phyloP scores from a whole-genome alignment of 2,329 filamentous ascomycete genomes.

The Fusarium sp. region DNA sequence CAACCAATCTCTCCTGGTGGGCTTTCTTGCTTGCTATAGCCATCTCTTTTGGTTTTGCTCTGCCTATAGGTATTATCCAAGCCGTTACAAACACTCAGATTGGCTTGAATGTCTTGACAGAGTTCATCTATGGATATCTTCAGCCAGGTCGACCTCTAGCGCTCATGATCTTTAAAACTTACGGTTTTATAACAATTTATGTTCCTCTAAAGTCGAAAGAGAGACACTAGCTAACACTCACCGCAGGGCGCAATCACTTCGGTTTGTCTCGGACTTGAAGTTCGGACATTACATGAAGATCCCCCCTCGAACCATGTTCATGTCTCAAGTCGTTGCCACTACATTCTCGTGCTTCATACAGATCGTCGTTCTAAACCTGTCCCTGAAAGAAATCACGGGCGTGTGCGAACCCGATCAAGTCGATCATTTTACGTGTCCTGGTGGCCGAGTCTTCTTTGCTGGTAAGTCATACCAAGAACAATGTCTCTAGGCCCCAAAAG shows the following conservation, averaged over 20 bases:
- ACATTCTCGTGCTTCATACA: slow-evolving; percentile 75
- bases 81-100: slow-evolving; percentile 77
- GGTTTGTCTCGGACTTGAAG: slow-evolving; percentile 74
- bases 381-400: slow-evolving; percentile 68
- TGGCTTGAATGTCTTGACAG: slow-evolving; percentile 78
- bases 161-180: slow-evolving; percentile 78
- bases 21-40: slow-evolving; percentile 73
- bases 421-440: slow-evolving; percentile 71
- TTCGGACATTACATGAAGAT: slow-evolving; percentile 80
- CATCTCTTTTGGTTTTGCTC: slow-evolving; percentile 71
- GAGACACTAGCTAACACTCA: slow-evolving; percentile 6
- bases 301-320: slow-evolving; percentile 73
- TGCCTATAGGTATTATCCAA: slow-evolving; percentile 76
- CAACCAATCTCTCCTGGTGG: slow-evolving; percentile 78
- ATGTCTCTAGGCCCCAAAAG: too few species aligned
- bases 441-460: slow-evolving; percentile 72
- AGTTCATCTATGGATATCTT: slow-evolving; percentile 80
- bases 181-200: slow-evolving; percentile 62
- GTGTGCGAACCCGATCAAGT: slow-evolving; percentile 69
- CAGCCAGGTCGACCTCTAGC: slow-evolving; percentile 77
- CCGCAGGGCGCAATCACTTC: slow-evolving; percentile 66
- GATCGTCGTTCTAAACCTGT: slow-evolving; percentile 71
- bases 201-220: too few species aligned
- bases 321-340: slow-evolving; percentile 72
- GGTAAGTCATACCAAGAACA: slow-evolving; percentile 49